These are phyloP conservation scores for Serendipita vermifera DNA, from an alignment of 768 basidiomycete genomes.

Conservation along the genomic window DNA sequence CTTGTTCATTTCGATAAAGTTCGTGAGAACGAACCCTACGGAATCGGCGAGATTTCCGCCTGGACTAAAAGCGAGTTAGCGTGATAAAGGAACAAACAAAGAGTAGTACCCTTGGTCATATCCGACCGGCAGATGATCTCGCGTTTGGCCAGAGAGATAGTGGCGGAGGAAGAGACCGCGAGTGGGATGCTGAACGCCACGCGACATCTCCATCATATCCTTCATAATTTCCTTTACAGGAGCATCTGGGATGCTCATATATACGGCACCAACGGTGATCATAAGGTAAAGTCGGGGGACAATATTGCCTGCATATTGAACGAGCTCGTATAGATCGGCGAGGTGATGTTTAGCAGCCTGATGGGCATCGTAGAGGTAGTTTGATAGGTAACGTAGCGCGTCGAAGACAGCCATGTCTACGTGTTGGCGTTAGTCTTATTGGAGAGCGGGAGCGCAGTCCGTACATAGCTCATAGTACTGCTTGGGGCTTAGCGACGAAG, in stretches of 20 bases:
- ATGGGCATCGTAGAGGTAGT: slow-evolving; percentile 95
- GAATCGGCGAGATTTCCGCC: slow-evolving; percentile 88
- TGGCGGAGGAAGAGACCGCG: slow-evolving; percentile 91
- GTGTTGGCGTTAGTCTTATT: neutral
- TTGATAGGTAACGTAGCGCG: slow-evolving; percentile 84
- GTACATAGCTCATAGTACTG: slow-evolving; percentile 97
- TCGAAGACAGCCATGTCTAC: slow-evolving; percentile 98
- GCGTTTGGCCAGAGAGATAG: slow-evolving; percentile 92
- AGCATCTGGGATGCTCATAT: slow-evolving; percentile 96
- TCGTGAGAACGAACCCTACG: slow-evolving; percentile 88
- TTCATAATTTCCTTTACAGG: slow-evolving; percentile 99
- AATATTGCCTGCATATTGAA: slow-evolving; percentile 98
- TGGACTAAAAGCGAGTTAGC: slow-evolving; percentile 37
- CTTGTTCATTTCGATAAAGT: slow-evolving; percentile 99
- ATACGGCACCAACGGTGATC: slow-evolving; percentile 98
- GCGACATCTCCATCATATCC: slow-evolving; percentile 99
- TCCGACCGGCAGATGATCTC: slow-evolving; percentile 90
- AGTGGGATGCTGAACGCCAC: slow-evolving; percentile 94
- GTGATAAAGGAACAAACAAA: neutral
- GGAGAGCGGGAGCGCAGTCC: slow-evolving; percentile 17
- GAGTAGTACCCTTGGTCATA: slow-evolving; percentile 55
- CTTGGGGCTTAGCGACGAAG: slow-evolving; percentile 85
- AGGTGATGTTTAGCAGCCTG: slow-evolving; percentile 83
- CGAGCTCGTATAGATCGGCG: slow-evolving; percentile 96
- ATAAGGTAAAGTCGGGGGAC: slow-evolving; percentile 91